A percentile compares a stretch with the other conserved stretches of the same genome.
These are phyloP conservation scores for Mycena kentingensis DNA, from an alignment of 768 basidiomycete species.

Conservation along the genomic window DNA sequence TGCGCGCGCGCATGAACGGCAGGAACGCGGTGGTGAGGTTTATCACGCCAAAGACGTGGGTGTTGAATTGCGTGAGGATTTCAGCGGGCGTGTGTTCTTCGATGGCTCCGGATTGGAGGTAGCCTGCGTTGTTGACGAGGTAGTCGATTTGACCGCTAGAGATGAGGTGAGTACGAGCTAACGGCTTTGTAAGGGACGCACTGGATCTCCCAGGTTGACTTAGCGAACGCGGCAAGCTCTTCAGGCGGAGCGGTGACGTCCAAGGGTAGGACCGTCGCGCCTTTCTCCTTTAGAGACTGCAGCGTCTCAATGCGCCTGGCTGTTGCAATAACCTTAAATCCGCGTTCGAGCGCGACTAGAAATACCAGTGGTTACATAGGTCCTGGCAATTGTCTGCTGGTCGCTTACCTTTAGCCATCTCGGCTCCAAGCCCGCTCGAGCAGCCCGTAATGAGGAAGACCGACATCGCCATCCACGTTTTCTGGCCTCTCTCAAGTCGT, in stretches of 20 bases:
- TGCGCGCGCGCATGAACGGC: slow-evolving; percentile 34
- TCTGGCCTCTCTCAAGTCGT: no score
- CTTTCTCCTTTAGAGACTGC: slow-evolving; percentile 25
- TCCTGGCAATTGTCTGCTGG: background rate
- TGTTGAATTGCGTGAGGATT: slow-evolving; percentile 28
- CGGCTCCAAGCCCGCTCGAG: slow-evolving; percentile 32
- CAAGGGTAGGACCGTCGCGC: slow-evolving; percentile 29
- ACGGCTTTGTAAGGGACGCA: background rate
- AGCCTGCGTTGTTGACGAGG: slow-evolving; percentile 38
- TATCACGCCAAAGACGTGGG: slow-evolving; percentile 34
- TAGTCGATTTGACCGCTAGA: slow-evolving; percentile 32
- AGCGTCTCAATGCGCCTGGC: slow-evolving; percentile 28
- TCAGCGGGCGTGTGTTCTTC: slow-evolving; percentile 27
- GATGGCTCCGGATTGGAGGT: slow-evolving; percentile 28
- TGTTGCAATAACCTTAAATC: slow-evolving; percentile 38
- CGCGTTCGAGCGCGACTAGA: slow-evolving; percentile 20
- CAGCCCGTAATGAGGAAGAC: slow-evolving; percentile 33
- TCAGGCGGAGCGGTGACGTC: slow-evolving; percentile 32
- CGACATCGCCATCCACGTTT: no score
- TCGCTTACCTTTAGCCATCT: slow-evolving; percentile 15
- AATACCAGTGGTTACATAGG: background rate
- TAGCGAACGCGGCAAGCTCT: slow-evolving; percentile 25
- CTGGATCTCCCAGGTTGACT: slow-evolving; percentile 27
- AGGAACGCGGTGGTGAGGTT: slow-evolving; percentile 35
- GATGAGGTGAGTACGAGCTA: background rate